phyloP scores from a whole-genome alignment of 2,329 filamentous ascomycete genomes.

The Sarocladiaceae sp. region DNA sequence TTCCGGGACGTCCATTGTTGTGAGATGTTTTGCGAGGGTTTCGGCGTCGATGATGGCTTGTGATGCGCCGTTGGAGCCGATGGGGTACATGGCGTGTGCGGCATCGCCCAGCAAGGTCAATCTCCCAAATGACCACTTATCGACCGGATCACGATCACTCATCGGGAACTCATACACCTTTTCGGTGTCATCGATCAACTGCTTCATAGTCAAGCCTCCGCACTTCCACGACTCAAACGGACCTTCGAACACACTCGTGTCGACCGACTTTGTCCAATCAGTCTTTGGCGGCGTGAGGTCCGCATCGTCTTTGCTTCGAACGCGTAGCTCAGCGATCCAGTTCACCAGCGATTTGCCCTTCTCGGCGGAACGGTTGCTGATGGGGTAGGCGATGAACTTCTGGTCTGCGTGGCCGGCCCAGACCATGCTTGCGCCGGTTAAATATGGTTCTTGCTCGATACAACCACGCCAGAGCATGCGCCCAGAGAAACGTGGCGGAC shows the following conservation, averaged over 20 bases:
- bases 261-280: conserved; percentile 5
- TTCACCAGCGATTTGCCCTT: conserved; percentile 3
- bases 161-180: conserved; percentile 9
- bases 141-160: conserved; percentile 6
- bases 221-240: conserved; percentile 1
- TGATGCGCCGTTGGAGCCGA: conserved; percentile 6
- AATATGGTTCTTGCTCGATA: conserved; percentile 4
- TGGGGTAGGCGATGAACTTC: conserved; percentile 9
- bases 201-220: neutral
- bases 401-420: conserved; percentile 7
- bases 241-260: neutral
- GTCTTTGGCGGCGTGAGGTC: conserved; percentile 7
- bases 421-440: conserved; percentile 8
- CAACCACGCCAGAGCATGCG: conserved; percentile 9
- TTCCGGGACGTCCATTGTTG: neutral
- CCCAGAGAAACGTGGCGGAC: conserved; percentile 3
- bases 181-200: conserved; percentile 1
- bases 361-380: conserved; percentile 8
- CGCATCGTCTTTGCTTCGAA: conserved; percentile 2
- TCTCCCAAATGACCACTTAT: neutral
- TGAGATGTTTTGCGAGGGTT: conserved; percentile 2
- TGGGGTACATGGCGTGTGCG: conserved; percentile 6
- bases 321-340: conserved; percentile 7
- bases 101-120: conserved; percentile 5
- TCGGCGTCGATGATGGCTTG: conserved; percentile 9